These are phyloP conservation scores for Acer yangbiense DNA, from an alignment of 345 rosid genomes.

Conservation along the genomic window DNA sequence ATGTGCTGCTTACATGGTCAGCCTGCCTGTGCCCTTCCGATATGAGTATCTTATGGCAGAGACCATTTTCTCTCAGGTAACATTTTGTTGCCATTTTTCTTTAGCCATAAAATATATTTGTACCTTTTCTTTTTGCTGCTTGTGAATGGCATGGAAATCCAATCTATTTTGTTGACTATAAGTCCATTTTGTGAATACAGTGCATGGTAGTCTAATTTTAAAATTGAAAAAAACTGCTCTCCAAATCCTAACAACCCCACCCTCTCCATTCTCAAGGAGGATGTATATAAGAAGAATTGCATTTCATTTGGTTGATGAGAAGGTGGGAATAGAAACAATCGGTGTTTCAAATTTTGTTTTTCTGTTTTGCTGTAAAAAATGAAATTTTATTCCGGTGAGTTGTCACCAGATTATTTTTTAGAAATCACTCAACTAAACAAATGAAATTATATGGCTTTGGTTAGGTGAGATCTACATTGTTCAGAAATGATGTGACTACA, in stretches of 20 bases:
- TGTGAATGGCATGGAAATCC: constrained; percentile 4
- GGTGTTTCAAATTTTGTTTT: background rate
- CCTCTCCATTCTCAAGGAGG: background rate
- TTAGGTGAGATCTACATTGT: background rate
- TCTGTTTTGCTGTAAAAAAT: background rate
- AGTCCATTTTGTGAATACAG: background rate
- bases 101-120: background rate
- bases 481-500: background rate
- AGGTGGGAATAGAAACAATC: background rate
- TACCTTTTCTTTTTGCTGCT: background rate
- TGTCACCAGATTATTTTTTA: background rate
- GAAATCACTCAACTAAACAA: background rate
- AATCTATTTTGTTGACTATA: background rate
- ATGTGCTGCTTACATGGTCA: constrained; percentile 93
- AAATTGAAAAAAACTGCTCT: background rate
- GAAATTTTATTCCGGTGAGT: background rate
- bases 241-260: background rate
- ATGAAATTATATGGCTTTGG: background rate
- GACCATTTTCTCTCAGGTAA: constrained; percentile 96
- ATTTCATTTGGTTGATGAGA: constrained; percentile 4
- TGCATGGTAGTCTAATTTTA: background rate
- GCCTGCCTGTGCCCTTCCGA: constrained; percentile 93
- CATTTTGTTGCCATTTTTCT: constrained; percentile 15
- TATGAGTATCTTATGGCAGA: constrained; percentile 99
- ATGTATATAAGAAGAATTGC: background rate